Base-by-base conservation (phyloP, 2,329 filamentous ascomycete species). In the Colletotrichum tofieldiae region DNA sequence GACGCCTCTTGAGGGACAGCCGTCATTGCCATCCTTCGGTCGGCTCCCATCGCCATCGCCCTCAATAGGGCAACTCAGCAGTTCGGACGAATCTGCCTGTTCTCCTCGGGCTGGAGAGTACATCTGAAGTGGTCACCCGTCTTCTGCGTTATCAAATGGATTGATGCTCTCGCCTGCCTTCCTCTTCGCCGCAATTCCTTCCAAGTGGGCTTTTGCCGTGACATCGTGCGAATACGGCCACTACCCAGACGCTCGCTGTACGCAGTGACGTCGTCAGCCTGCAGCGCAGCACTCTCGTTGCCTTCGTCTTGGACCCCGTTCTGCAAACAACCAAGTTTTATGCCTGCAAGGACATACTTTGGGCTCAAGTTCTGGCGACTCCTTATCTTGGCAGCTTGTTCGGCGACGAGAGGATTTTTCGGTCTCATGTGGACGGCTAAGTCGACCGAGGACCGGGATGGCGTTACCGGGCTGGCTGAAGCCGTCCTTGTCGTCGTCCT, bases 21-120 rank as follows among this genome's bases (percentile, higher is more conserved):
- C 51, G 9, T 58, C 66, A 23, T 69, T 60, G 52, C 60, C 58
- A 29, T 65, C 60, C 39, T 61, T 41, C 37, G 51, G 29, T 52
- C 52, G 58, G 49, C 65, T n/a, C 41, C 49, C 29, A 8, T 64
- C 9, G 67, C 67, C 54, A 12, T 65, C 11, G 41, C 45, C 32
- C 39, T 67, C 55, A 61, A 61, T 14, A 37, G 47, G 16, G 55
- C 41, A 35, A 61, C 39, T 47, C 47, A 61, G 20, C 63, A 55
- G 16, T 61, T 26, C 26, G 62, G 67, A n/a, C 23, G 56, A 16
- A 55, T 67, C 20, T 54, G 39, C 45, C 6, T 32, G 29, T 60
- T 65, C 32, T 63, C 55, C 55, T 55, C 45, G 8, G 41, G 29
- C 14, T 58, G 66, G 59, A 35, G 45, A 6, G 45, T 45, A 9